phyloP scores from a whole-genome alignment of 495 filamentous ascomycete genomes.

The Daldinia concentrica region DNA sequence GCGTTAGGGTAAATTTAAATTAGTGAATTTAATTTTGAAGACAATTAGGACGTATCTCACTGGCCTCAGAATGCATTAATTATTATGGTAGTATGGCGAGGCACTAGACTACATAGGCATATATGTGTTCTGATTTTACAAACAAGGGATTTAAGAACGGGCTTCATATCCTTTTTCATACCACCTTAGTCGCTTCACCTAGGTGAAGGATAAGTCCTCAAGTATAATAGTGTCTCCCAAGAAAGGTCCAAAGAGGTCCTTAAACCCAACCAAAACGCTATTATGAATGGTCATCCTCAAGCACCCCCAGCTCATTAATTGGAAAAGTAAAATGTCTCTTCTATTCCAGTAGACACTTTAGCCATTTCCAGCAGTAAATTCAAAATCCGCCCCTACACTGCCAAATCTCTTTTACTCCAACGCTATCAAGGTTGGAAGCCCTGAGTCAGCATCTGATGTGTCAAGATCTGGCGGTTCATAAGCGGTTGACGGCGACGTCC shows the following conservation, averaged over 20 bases:
- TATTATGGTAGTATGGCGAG: conserved; percentile 33
- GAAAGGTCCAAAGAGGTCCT: conserved; percentile 15
- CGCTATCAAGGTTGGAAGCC: conserved; percentile 41
- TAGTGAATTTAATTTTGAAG: conserved; percentile 2
- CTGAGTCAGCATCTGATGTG: conserved; percentile 47
- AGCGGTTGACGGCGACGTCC: conserved; percentile 46
- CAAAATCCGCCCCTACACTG: not conserved
- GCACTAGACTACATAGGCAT: conserved; percentile 25
- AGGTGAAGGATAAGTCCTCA: not conserved
- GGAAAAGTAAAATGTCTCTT: not conserved
- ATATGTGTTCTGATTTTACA: conserved; percentile 5
- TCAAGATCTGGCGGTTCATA: conserved; percentile 46
- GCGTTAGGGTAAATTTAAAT: conserved; percentile 25
- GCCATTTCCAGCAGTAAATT: conserved; percentile 6
- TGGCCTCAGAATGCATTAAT: conserved; percentile 30
- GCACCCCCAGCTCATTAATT: not conserved
- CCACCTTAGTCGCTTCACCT: not conserved
- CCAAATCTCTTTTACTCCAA: not conserved
- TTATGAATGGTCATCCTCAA: conserved; percentile 9
- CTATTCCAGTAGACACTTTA: not conserved
- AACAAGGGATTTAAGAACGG: conserved; percentile 2
- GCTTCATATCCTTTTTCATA: conserved; percentile 10
- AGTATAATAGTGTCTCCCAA: conserved; percentile 9
- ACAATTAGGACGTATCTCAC: not conserved
- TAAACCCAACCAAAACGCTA: conserved; percentile 19